Conservation (phyloP, 140 eudicot genomes). For the Anethum foeniculum region DNA sequence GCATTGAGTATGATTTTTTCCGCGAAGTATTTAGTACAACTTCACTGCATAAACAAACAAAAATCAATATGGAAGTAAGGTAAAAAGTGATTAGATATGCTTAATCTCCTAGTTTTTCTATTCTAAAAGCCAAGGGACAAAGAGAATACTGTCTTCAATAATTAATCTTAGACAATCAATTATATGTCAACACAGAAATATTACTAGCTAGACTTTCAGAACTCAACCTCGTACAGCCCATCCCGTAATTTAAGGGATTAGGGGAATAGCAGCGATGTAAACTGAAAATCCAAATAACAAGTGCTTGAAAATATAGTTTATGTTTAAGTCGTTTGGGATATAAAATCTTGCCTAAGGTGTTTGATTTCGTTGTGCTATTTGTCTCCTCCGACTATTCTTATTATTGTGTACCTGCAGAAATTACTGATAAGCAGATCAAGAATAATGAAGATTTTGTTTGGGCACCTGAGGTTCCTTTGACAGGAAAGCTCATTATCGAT, state of each 20-base stretch:
- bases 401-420: slow-evolving; percentile 42
- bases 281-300: too few relatives aligned
- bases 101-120: not conserved
- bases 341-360: not conserved
- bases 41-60: too few relatives aligned
- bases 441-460: slow-evolving; percentile 80
- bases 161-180: not conserved
- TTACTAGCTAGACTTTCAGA: not conserved
- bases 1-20: too few relatives aligned
- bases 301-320: not conserved
- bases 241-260: not conserved
- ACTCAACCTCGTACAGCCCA: not conserved
- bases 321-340: not conserved
- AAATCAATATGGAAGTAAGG: too few relatives aligned
- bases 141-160: not conserved
- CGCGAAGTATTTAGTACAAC: too few relatives aligned
- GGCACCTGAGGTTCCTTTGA: slow-evolving; percentile 71
- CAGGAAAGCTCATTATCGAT: slow-evolving; percentile 86
- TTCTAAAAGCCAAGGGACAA: not conserved
- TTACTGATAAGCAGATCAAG: slow-evolving; percentile 73
- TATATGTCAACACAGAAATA: not conserved
- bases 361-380: not conserved
- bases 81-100: too few relatives aligned
- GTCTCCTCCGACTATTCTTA: not conserved
- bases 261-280: too few relatives aligned